Evolutionary conservation across 768 basidiomycete genomes (phyloP).

Genomic region (Leucocoprinus birnbaumii): DNA sequence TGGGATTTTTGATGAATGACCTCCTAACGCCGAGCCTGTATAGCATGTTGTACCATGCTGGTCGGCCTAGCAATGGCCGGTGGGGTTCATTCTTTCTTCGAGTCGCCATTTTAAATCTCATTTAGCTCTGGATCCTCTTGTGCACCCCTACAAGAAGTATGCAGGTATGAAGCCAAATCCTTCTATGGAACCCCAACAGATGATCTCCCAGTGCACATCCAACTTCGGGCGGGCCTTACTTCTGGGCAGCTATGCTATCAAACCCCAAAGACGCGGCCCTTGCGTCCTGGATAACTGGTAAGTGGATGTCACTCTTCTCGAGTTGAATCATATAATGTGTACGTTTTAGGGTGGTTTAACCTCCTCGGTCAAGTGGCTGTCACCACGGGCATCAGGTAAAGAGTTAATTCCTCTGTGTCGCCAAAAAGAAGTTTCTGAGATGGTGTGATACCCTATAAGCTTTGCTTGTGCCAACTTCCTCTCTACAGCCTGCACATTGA

Average conservation of each 20-base stretch:
- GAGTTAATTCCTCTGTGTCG: slow-evolving; percentile 36
- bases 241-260: slow-evolving; percentile 79
- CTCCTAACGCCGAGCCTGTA: too few species aligned
- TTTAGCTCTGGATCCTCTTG: too few species aligned
- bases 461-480: slow-evolving; percentile 69
- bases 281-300: slow-evolving; percentile 71
- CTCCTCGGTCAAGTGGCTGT: slow-evolving; percentile 74
- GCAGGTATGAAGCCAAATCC: slow-evolving; percentile 31
- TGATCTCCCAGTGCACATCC: slow-evolving; percentile 51
- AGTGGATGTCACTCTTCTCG: not conserved
- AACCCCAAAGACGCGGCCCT: slow-evolving; percentile 53
- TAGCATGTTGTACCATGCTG: slow-evolving; percentile 67
- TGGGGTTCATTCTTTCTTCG: slow-evolving; percentile 18
- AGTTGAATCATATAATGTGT: not conserved
- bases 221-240: slow-evolving; percentile 73
- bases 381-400: slow-evolving; percentile 67
- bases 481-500: slow-evolving; percentile 58
- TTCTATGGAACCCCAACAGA: too few species aligned
- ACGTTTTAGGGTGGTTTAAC: slow-evolving; percentile 61
- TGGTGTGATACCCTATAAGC: slow-evolving; percentile 24
- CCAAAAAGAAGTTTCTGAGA: too few species aligned
- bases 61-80: slow-evolving; percentile 79
- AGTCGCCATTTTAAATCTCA: not conserved
- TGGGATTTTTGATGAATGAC: too few species aligned
- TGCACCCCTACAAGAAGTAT: slow-evolving; percentile 35